phyloP scores from a whole-genome alignment of 2,329 filamentous ascomycete species.

The Neocucurbitaria cava region DNA sequence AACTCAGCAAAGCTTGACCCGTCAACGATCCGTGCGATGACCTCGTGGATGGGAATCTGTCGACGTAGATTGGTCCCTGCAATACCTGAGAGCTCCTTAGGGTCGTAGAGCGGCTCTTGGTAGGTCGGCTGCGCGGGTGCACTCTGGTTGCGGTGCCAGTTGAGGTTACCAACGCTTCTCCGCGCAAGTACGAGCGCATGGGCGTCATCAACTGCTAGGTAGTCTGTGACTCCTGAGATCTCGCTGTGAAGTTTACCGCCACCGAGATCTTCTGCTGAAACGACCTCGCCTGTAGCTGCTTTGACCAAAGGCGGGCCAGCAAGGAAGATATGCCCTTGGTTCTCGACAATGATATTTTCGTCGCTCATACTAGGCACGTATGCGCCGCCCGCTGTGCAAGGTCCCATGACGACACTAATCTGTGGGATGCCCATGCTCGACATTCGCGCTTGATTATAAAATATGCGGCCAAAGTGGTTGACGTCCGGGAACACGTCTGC shows the following conservation, averaged over 20 bases:
- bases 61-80: conserved; percentile 88
- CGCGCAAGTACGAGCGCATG: conserved; percentile 88
- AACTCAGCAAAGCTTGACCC: conserved; percentile 91
- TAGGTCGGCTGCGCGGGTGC: conserved; percentile 54
- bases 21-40: conserved; percentile 92
- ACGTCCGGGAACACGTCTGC: conserved; percentile 94
- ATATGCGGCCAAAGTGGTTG: conserved; percentile 96
- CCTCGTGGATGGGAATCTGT: conserved; percentile 83
- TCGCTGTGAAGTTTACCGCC: conserved; percentile 89
- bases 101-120: conserved; percentile 79
- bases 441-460: conserved; percentile 98
- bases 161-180: conserved; percentile 84
- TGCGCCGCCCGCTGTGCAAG: conserved; percentile 93
- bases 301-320: conserved; percentile 94
- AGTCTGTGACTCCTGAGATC: conserved; percentile 92
- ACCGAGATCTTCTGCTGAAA: conserved; percentile 88
- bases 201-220: conserved; percentile 91
- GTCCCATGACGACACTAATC: conserved; percentile 94
- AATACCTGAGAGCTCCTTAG: conserved; percentile 83
- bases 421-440: conserved; percentile 87
- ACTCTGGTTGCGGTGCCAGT: conserved; percentile 70
- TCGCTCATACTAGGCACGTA: conserved; percentile 98
- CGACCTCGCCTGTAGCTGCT: conserved; percentile 91
- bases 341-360: conserved; percentile 94
- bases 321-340: conserved; percentile 97